These are phyloP conservation scores for Darksidea phi DNA, from an alignment of 495 filamentous ascomycete genomes.

Conservation along the genomic window DNA sequence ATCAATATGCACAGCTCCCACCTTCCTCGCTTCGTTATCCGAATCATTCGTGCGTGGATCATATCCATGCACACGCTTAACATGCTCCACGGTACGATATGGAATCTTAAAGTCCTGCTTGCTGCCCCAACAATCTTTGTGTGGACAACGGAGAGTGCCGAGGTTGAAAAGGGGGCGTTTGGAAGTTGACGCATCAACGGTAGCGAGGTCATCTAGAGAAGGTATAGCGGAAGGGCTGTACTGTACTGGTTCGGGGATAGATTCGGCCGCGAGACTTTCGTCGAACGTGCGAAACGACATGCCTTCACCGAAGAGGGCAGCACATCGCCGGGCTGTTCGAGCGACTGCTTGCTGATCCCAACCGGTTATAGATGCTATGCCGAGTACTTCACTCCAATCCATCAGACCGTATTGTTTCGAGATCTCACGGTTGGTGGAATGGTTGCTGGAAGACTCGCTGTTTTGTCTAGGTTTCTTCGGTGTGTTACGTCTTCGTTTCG, in stretches of 20 bases:
- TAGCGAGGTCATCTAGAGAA: background rate
- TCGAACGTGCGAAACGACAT: conserved; percentile 57
- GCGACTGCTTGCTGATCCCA: conserved; percentile 61
- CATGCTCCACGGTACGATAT: conserved; percentile 27
- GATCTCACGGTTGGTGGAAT: background rate
- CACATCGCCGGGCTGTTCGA: conserved; percentile 67
- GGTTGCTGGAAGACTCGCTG: background rate
- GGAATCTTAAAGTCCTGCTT: conserved; percentile 22
- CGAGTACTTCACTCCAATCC: conserved; percentile 80
- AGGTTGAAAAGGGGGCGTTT: conserved; percentile 22
- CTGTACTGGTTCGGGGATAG: conserved; percentile 8
- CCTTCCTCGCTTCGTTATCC: conserved; percentile 27
- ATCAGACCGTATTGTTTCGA: conserved; percentile 44
- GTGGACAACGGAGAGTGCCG: conserved; percentile 27
- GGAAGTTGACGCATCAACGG: background rate
- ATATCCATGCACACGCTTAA: conserved; percentile 27
- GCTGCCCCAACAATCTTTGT: conserved; percentile 24
- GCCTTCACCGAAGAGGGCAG: conserved; percentile 64
- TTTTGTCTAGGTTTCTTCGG: background rate
- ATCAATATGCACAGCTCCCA: conserved; percentile 41
- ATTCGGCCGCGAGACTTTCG: conserved; percentile 16
- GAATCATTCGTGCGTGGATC: conserved; percentile 26
- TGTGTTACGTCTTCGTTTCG: background rate
- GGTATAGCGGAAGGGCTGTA: conserved; percentile 22
- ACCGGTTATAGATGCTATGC: conserved; percentile 67